Percentiles rank a stretch among this genome's conserved stretches.
phyloP scores from a whole-genome alignment of 1,284 basidiomycete genomes.

The Cutaneotrichosporon cavernicola region DNA sequence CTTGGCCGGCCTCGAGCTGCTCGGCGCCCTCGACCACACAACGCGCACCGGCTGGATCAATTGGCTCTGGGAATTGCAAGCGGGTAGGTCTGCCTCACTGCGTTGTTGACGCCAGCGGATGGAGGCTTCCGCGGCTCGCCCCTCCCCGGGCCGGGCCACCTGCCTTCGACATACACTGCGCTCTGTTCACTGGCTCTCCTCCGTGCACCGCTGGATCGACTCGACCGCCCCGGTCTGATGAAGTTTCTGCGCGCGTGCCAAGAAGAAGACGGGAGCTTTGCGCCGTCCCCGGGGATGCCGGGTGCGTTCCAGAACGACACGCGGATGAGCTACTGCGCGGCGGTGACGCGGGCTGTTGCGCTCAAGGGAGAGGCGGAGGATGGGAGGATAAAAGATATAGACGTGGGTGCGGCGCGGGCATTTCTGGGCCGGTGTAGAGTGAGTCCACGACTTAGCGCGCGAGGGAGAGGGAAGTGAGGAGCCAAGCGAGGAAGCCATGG shows the following conservation, averaged over 20 bases:
- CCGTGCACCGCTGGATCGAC: slow-evolving; percentile 68
- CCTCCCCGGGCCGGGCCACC: slow-evolving; percentile 64
- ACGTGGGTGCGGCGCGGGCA: slow-evolving; percentile 6
- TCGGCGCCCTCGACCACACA: slow-evolving; percentile 61
- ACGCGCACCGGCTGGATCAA: slow-evolving; percentile 67
- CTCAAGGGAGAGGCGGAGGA: slow-evolving; percentile 51
- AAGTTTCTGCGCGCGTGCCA: slow-evolving; percentile 70
- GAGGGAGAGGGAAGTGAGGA: not conserved
- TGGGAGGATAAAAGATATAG: slow-evolving; percentile 59
- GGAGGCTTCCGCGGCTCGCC: slow-evolving; percentile 76
- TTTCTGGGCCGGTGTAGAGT: slow-evolving; percentile 69
- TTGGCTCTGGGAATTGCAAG: slow-evolving; percentile 87
- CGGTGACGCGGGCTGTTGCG: slow-evolving; percentile 44
- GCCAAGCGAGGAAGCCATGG: too few species aligned
- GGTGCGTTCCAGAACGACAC: slow-evolving; percentile 49
- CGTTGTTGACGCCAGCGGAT: slow-evolving; percentile 51
- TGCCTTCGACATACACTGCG: slow-evolving; percentile 92
- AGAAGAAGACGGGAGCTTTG: slow-evolving; percentile 77
- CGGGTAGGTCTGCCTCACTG: slow-evolving; percentile 43
- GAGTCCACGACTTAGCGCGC: not conserved
- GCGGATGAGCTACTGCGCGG: slow-evolving; percentile 84
- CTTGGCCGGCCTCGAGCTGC: slow-evolving; percentile 71
- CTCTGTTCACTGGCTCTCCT: slow-evolving; percentile 75
- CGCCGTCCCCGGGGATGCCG: slow-evolving; percentile 59
- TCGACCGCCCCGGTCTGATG: slow-evolving; percentile 66